phyloP scores from a whole-genome alignment of 768 basidiomycete species.

The Mycena olivaceomarginata region DNA sequence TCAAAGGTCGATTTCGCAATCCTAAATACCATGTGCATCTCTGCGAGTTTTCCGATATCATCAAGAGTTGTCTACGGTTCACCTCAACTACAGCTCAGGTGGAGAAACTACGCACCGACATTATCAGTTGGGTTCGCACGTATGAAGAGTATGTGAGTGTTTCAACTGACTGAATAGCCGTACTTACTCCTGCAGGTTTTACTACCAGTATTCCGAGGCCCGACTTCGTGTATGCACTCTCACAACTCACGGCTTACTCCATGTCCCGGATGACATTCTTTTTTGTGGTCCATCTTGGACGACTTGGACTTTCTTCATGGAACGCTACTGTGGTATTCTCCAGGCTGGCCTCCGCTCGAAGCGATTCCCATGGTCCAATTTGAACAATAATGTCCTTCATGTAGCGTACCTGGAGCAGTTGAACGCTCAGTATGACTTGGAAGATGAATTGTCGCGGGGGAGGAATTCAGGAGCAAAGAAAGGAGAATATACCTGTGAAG shows the following conservation, averaged over 20 bases:
- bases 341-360: slow-evolving; percentile 40
- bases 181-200: slow-evolving; percentile 35
- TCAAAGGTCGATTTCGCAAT: slow-evolving; percentile 52
- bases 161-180: background rate
- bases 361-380: slow-evolving; percentile 41
- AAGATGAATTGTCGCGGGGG: slow-evolving; percentile 36
- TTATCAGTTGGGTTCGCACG: slow-evolving; percentile 58
- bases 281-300: slow-evolving; percentile 48
- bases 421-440: slow-evolving; percentile 48
- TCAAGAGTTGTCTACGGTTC: slow-evolving; percentile 59
- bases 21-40: slow-evolving; percentile 61
- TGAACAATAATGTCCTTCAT: slow-evolving; percentile 38
- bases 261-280: slow-evolving; percentile 46
- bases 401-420: slow-evolving; percentile 52
- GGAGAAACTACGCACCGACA: slow-evolving; percentile 46
- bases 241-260: slow-evolving; percentile 48
- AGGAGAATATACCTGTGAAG: background rate
- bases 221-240: slow-evolving; percentile 45
- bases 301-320: no score
- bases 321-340: slow-evolving; percentile 49
- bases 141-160: slow-evolving; percentile 62
- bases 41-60: slow-evolving; percentile 56
- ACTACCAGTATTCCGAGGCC: slow-evolving; percentile 54
- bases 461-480: background rate
- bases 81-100: slow-evolving; percentile 51